These are phyloP conservation scores for Choanephora cucurbitarum DNA, from an alignment of 371 early-diverging fungal species.

Conservation along the genomic window DNA sequence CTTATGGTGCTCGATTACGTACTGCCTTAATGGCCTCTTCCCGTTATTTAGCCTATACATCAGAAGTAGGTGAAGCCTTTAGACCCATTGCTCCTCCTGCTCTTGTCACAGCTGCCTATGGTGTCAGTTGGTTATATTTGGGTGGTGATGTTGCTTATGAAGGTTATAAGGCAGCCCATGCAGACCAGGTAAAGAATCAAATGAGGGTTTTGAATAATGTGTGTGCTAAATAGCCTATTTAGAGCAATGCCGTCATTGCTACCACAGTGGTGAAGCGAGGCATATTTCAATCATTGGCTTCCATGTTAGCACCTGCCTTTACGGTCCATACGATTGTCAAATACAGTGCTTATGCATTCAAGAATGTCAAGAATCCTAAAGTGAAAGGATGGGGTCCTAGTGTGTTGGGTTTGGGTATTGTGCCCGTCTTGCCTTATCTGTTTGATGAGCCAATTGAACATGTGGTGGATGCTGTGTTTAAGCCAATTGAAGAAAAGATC, in stretches of 20 bases:
- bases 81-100: slow-evolving; percentile 66
- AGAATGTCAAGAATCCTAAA: slow-evolving; percentile 50
- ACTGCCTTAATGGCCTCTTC: slow-evolving; percentile 59
- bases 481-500: slow-evolving; percentile 42
- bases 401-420: slow-evolving; percentile 62
- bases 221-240: too few species aligned
- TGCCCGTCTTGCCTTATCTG: slow-evolving; percentile 72
- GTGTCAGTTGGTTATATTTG: slow-evolving; percentile 65
- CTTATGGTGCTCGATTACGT: slow-evolving; percentile 65
- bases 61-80: slow-evolving; percentile 80
- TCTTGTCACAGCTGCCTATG: slow-evolving; percentile 68
- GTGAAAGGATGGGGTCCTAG: slow-evolving; percentile 72
- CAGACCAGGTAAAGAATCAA: slow-evolving; percentile 42
- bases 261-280: slow-evolving; percentile 65
- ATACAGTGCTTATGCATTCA: slow-evolving; percentile 61
- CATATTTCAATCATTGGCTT: slow-evolving; percentile 73
- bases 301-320: slow-evolving; percentile 71
- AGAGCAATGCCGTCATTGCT: slow-evolving; percentile 53
- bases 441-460: slow-evolving; percentile 77
- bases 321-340: slow-evolving; percentile 80
- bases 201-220: too few species aligned
- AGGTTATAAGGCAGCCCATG: slow-evolving; percentile 64
- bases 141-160: slow-evolving; percentile 70
- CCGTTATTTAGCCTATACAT: slow-evolving; percentile 70
- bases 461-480: slow-evolving; percentile 66